phyloP scores from a whole-genome alignment of 108 stramenopile genomes.

The Pseudonitzschia pungens region DNA sequence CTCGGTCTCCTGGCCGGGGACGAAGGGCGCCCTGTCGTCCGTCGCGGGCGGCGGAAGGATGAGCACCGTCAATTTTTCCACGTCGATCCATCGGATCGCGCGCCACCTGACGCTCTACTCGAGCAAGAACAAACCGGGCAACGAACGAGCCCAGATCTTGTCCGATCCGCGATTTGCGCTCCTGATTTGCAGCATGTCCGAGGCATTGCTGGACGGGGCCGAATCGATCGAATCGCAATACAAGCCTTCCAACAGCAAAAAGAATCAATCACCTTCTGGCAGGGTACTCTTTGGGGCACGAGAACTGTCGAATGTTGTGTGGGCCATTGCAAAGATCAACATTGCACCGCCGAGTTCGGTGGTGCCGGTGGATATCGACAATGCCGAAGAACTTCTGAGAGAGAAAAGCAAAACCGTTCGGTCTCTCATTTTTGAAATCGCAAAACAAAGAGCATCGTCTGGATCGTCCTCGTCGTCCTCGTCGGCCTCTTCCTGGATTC shows the following conservation, averaged over 20 bases:
- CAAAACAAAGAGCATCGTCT: conserved; percentile 43
- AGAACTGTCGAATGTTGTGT: conserved; percentile 75
- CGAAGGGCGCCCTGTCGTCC: conserved; percentile 33
- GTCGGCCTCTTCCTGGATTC: conserved; percentile 55
- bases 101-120: conserved; percentile 36
- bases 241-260: conserved; percentile 9
- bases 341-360: conserved; percentile 57
- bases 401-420: conserved; percentile 20
- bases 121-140: conserved; percentile 26
- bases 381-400: not conserved
- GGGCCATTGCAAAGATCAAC: conserved; percentile 80
- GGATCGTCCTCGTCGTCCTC: conserved; percentile 20
- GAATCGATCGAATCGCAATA: conserved; percentile 13
- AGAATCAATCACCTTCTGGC: conserved; percentile 2
- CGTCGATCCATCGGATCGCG: conserved; percentile 71
- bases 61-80: conserved; percentile 82
- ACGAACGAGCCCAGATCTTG: conserved; percentile 48
- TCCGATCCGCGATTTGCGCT: conserved; percentile 81
- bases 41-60: conserved; percentile 49
- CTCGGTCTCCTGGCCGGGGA: conserved; percentile 19
- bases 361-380: conserved; percentile 43
- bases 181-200: conserved; percentile 63
- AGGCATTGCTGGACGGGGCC: conserved; percentile 47
- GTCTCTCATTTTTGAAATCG: conserved; percentile 20
- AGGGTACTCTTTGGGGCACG: conserved; percentile 44